phyloP scores from a whole-genome alignment of 2,329 filamentous ascomycete species.

The Alternaria triticimaculans region DNA sequence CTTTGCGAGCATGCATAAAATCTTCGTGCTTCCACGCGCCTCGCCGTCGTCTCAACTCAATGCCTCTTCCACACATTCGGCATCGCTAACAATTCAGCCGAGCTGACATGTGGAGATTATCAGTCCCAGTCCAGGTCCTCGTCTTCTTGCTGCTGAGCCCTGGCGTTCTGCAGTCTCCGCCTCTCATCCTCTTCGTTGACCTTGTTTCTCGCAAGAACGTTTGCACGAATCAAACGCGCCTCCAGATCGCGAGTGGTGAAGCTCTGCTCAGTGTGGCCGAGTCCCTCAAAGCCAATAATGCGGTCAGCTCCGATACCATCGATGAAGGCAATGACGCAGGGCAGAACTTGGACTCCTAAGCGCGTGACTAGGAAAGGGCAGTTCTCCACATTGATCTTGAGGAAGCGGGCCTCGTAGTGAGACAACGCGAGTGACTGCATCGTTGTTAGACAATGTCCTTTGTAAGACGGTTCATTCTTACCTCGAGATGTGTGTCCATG shows the following conservation, averaged over 20 bases:
- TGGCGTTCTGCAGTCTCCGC: conserved; percentile 36
- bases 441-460: background rate
- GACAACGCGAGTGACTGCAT: conserved; percentile 58
- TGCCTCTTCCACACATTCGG: background rate
- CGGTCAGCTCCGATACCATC: conserved; percentile 63
- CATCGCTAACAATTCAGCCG: background rate
- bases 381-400: conserved; percentile 66
- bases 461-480: conserved; percentile 23
- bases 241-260: conserved; percentile 64
- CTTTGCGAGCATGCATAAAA: background rate
- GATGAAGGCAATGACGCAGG: conserved; percentile 65
- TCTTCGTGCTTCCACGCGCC: background rate
- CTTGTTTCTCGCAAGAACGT: conserved; percentile 61
- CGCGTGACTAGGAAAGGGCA: conserved; percentile 66
- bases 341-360: conserved; percentile 63
- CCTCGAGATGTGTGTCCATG: conserved; percentile 66
- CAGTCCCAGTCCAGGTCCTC: conserved; percentile 62
- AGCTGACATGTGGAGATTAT: conserved; percentile 8
- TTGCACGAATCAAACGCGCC: conserved; percentile 57
- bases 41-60: background rate
- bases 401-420: conserved; percentile 65
- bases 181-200: conserved; percentile 54
- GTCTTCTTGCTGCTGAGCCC: conserved; percentile 45
- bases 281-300: conserved; percentile 65
- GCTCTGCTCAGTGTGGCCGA: conserved; percentile 60